Base-by-base conservation (phyloP, 2,329 filamentous ascomycete species). In the Myriosclerotinia curreyana region DNA sequence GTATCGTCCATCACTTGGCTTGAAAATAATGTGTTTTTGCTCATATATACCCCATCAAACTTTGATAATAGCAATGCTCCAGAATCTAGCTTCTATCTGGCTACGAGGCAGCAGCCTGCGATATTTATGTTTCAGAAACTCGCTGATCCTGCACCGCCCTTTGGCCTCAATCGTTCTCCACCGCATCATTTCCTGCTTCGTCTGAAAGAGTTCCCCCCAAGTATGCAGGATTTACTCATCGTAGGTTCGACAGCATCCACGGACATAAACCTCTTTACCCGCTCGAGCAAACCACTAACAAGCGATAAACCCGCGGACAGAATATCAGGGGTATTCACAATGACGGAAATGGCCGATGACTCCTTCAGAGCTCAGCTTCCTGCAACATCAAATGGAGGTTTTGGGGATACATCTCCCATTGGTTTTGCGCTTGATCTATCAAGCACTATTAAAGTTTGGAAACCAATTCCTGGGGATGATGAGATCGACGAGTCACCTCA, bases 1-100 rank as follows among this genome's bases (percentile, higher is more conserved):
- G 91, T 96, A 3, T 91, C 92, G 5, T 89, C 89, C 20, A 82
- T 99, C 49, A 83, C 83, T 46, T 99, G 96, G 95, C 82, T 98
- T 25, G 90, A 95, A 72, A 96, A 95, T 70, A 79, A 96, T 70
- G 79, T 94, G 2, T 96, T 97, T 74, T 81, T 98, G 52, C 82
- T 88, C 63, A 84, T 95, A 28, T 89, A 97, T 76, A 91, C 90
- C 0, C 82, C 85, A n/a, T 79, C 82, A 38, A 83, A 82, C 66
- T 81, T 82, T 63, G 82, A 83, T 48, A 80, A 81, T 61, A 77
- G 78, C 31, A 71, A 72, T 34, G 79, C 81, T 11, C 84, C 86
- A 7, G 77, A 83, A 34, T 92, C 90, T 0, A 81, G 83, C n/a
- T 96, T 92, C 72, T 88, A 96, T 74, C 80, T 96, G 62, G 86